These are phyloP conservation scores for Pestalotiopsis sp. DNA, from an alignment of 2,329 filamentous ascomycete genomes.

Conservation along the genomic window DNA sequence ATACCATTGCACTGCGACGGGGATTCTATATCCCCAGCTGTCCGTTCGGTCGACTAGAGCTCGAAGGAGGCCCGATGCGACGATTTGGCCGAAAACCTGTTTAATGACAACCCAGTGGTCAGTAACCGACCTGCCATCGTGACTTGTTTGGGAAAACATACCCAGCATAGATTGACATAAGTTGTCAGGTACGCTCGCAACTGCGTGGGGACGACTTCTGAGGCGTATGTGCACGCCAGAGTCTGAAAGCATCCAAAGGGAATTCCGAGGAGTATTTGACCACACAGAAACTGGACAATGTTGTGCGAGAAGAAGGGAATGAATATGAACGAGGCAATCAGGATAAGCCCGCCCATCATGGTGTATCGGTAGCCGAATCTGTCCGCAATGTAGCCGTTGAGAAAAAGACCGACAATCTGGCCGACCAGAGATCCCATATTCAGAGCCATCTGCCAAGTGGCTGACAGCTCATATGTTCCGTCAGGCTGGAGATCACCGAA, in stretches of 20 bases:
- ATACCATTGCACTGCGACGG: slow-evolving; percentile 14
- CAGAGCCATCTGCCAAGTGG: slow-evolving; percentile 30
- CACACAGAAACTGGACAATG: slow-evolving; percentile 23
- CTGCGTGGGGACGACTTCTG: background rate
- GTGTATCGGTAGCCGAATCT: slow-evolving; percentile 31
- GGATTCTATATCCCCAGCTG: slow-evolving; percentile 13
- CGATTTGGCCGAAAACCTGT: slow-evolving; percentile 9
- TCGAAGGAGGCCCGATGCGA: slow-evolving; percentile 11
- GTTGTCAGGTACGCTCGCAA: slow-evolving; percentile 10
- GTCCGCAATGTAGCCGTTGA: slow-evolving; percentile 22
- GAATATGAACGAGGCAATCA: slow-evolving; percentile 31
- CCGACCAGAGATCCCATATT: slow-evolving; percentile 18
- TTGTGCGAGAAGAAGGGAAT: slow-evolving; percentile 28
- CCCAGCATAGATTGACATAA: slow-evolving; percentile 16
- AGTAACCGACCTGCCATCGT: no score
- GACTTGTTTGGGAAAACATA: no score
- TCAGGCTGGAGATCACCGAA: slow-evolving; percentile 29
- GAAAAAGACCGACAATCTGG: slow-evolving; percentile 5
- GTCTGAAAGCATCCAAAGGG: slow-evolving; percentile 33
- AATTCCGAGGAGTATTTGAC: slow-evolving; percentile 31
- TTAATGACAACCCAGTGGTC: no score
- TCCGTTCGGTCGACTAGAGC: slow-evolving; percentile 7
- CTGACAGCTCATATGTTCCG: slow-evolving; percentile 26
- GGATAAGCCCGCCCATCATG: slow-evolving; percentile 27
- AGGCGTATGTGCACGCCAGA: slow-evolving; percentile 30